These are phyloP conservation scores for Solanum tacnaense DNA, from an alignment of 257 asterid genomes.

Conservation along the genomic window DNA sequence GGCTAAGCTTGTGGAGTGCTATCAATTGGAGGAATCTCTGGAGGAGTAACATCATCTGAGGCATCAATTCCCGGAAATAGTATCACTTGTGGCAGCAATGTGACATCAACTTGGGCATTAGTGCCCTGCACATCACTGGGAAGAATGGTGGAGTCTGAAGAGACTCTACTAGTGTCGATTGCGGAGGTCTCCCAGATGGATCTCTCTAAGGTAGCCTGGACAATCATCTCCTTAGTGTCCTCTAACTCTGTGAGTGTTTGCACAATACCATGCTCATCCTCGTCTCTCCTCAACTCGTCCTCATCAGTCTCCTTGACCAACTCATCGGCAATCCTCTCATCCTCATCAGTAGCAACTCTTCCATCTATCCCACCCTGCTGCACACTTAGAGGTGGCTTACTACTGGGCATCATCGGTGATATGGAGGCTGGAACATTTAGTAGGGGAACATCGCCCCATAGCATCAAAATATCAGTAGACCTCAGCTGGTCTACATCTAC, in stretches of 20 bases:
- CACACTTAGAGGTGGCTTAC: neutral
- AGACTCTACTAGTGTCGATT: too few species aligned
- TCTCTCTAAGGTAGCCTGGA: neutral
- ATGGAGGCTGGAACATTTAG: neutral
- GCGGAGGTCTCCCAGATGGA: neutral
- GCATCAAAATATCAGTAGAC: neutral
- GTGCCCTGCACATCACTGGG: neutral
- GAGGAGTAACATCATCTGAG: neutral
- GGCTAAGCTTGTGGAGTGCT: neutral
- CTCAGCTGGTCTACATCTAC: neutral
- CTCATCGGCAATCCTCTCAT: neutral
- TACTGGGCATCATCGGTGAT: neutral
- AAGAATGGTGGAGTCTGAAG: neutral
- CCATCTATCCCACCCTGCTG: neutral
- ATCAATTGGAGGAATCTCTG: neutral
- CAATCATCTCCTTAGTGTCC: neutral
- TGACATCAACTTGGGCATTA: too few species aligned
- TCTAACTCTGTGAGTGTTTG: too few species aligned
- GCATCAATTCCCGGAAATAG: neutral
- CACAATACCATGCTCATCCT: neutral
- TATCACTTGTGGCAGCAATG: neutral
- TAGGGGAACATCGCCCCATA: neutral
- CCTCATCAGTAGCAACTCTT: neutral
- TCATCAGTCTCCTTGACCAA: neutral
- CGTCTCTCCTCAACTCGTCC: neutral